Conservation (phyloP, 1,139 yeast genomes). For the Yamadazyma diospyri region DNA sequence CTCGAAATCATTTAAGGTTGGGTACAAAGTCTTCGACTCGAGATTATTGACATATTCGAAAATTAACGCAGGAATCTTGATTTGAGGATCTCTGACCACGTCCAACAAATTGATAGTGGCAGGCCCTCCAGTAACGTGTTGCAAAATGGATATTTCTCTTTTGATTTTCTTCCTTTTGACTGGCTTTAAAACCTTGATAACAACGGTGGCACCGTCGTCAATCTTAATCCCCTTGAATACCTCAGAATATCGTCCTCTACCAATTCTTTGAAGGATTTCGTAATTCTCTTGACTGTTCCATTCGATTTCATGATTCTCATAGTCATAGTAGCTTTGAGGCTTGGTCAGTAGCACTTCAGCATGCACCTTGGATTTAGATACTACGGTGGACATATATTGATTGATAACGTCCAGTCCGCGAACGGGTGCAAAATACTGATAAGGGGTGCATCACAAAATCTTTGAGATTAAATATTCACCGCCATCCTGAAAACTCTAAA, state of each 20-base stretch:
- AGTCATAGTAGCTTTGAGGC: conserved; percentile 6
- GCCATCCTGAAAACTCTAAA: too few species aligned
- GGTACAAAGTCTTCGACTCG: conserved; percentile 6
- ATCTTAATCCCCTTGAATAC: conserved; percentile 6
- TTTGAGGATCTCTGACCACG: conserved; percentile 6
- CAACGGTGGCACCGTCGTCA: conserved; percentile 3
- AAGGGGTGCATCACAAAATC: too few species aligned
- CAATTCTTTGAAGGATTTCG: conserved; percentile 6
- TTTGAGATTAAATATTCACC: too few species aligned
- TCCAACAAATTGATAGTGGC: conserved; percentile 5
- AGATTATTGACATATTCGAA: conserved; percentile 6
- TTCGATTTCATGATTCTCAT: conserved; percentile 3
- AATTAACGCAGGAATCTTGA: conserved; percentile 6
- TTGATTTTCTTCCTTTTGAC: conserved; percentile 8
- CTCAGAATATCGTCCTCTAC: conserved; percentile 9
- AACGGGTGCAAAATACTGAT: conserved; percentile 6
- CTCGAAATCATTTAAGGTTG: conserved; percentile 7
- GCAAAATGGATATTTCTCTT: conserved; percentile 7
- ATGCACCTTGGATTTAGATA: conserved; percentile 7
- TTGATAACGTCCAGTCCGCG: conserved; percentile 1
- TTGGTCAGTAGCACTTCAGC: conserved; percentile 3
- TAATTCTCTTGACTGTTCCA: conserved; percentile 7
- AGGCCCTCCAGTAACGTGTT: conserved; percentile 6
- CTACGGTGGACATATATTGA: conserved; percentile 4
- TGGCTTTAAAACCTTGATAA: conserved; percentile 8